phyloP scores from a whole-genome alignment of 169 alveolate species.

The Plasmodium chabaudi region DNA sequence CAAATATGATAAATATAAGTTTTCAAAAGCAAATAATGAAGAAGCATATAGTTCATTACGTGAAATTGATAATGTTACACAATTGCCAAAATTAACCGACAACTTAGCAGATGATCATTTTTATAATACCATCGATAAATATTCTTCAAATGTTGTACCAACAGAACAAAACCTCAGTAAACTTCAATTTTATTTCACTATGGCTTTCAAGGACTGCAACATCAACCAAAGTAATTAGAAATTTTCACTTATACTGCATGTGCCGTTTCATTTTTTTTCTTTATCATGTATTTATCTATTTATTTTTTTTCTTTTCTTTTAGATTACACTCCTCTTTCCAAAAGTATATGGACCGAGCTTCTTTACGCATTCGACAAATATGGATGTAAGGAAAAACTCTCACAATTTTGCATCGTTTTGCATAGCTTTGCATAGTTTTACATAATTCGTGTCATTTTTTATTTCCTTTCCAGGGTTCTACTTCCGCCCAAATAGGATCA shows the following conservation, averaged over 20 bases:
- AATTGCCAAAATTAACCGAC: not conserved
- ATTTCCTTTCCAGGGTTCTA: conserved; percentile 27
- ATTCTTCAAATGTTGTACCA: not conserved
- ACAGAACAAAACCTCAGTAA: not conserved
- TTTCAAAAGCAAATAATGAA: too few relatives aligned
- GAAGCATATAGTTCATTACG: too few relatives aligned
- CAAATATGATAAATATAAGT: too few relatives aligned
- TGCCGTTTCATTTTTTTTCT: not conserved
- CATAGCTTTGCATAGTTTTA: not conserved
- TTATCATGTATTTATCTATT: not conserved
- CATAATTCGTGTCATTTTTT: not conserved
- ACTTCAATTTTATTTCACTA: conserved; percentile 11
- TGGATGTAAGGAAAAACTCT: conserved; percentile 27
- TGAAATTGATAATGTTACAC: too few relatives aligned
- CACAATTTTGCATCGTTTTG: too few relatives aligned
- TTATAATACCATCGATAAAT: not conserved
- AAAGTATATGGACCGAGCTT: conserved; percentile 17
- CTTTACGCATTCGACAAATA: conserved; percentile 36
- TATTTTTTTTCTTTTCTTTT: not conserved
- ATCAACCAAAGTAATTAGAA: conserved; percentile 32
- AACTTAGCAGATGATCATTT: not conserved
- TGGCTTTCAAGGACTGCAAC: conserved; percentile 61
- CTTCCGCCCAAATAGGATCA: conserved; percentile 12
- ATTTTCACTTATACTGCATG: not conserved
- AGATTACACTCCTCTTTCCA: conserved; percentile 11